Evolutionary conservation across 495 filamentous ascomycete genomes (phyloP), one percentile per base, ranked within the genome.

Genomic region (Coniosporium apollinis): DNA sequence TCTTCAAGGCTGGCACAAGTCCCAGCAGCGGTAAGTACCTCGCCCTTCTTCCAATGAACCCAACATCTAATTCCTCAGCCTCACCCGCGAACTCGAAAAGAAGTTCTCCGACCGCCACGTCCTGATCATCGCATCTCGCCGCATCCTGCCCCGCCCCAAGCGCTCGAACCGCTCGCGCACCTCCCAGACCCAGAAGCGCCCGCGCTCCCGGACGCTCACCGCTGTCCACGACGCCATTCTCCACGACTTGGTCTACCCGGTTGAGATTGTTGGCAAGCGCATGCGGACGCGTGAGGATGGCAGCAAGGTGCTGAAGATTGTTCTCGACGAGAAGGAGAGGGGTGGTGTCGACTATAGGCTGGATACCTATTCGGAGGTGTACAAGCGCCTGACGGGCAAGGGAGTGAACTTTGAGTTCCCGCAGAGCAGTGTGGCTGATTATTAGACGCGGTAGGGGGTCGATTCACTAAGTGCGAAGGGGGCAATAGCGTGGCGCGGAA

Each of bases 81-180:
- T 97, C 50, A 96, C 89, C 66, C 89, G 89, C 64, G 89, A 97
- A 74, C 85, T 97, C 54, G 89, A 97, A 74, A 96, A 97, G 83
- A 97, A 96, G 72, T 97, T 97, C 82, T 94, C 89, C 48, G 89
- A 96, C 74, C 87, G 89, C 65, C 89, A 97, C 67, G 89, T 97
- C 61, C 74, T 97, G 58, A 83, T 97, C 76, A 75, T 97, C 46
- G 89, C 87, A 51, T 85, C 87, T 56, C 89, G 89, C 73, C 87
- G 89, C 62, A 97, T 97, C 58, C 81, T 97, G 37, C 86, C 89
- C 56, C 82, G 82, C 53, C 89, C 89, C 57, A 94, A 92, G 74
- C 89, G 89, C 54, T 86, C 80, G 61, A 77, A 71, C 69, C 86
- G 83, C 70, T 82, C 75, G 41, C 89, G 89, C 66, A 83, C 85